phyloP scores from a whole-genome alignment of 1,284 basidiomycete genomes.

The Rhodotorula sp. region DNA sequence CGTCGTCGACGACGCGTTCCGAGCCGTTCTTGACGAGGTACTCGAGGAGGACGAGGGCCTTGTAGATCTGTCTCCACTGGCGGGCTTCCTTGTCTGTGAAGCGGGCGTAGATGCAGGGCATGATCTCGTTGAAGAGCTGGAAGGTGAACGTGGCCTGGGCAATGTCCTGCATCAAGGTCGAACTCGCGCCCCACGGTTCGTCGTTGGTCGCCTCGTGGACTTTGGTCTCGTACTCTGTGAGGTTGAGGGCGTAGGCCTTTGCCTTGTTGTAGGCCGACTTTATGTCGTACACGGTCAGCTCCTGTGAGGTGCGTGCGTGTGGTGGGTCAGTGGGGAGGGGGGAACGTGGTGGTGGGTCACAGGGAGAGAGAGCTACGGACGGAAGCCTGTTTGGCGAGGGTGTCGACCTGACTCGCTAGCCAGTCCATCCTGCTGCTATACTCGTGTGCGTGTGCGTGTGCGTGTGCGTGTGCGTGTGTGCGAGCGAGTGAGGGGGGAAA shows the following conservation, averaged over 20 bases:
- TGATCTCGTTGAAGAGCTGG: slow-evolving; percentile 99
- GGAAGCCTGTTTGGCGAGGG: slow-evolving; percentile 41
- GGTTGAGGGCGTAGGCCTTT: slow-evolving; percentile 71
- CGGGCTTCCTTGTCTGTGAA: slow-evolving; percentile 85
- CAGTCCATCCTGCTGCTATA: slow-evolving; percentile 34
- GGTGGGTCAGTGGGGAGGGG: neutral
- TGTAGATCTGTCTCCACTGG: slow-evolving; percentile 99
- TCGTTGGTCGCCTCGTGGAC: slow-evolving; percentile 97
- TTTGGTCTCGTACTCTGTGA: slow-evolving; percentile 96
- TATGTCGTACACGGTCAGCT: slow-evolving; percentile 84
- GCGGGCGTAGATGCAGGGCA: slow-evolving; percentile 90
- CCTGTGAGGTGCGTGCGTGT: slow-evolving; percentile 7
- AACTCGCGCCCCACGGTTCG: slow-evolving; percentile 97
- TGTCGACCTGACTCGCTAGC: slow-evolving; percentile 34
- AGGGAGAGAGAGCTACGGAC: slow-evolving; percentile 9
- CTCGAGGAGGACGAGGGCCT: slow-evolving; percentile 55
- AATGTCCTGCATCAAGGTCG: slow-evolving; percentile 98
- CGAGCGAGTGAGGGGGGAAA: neutral
- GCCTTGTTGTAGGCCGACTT: slow-evolving; percentile 64
- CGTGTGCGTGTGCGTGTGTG: neutral
- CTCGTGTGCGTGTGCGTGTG: neutral
- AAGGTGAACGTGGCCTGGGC: slow-evolving; percentile 93
- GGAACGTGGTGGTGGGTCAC: neutral
- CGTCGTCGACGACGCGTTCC: slow-evolving; percentile 96
- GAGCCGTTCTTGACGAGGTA: slow-evolving; percentile 98